Evolutionary conservation across 1,284 basidiomycete genomes (phyloP), one percentile per base, ranked within the genome.

Genomic region (Coniophora puteana): DNA sequence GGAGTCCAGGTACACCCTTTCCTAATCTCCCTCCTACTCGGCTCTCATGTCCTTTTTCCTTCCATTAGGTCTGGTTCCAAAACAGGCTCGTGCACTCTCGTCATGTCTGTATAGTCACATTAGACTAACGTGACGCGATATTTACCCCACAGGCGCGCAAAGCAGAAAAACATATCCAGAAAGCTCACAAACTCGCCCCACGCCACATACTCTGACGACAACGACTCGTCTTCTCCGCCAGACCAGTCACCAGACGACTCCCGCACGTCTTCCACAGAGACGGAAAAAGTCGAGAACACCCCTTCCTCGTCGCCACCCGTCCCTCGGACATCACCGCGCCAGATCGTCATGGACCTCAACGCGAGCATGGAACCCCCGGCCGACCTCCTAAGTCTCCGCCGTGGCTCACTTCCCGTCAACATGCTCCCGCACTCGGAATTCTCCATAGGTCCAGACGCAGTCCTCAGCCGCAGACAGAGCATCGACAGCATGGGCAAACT

Each of bases 1-100:
- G 91, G 91, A 31, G 89, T 97, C 2, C 93, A 97, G 76, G 93
- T 94, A 49, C 54, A n/a, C n/a, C n/a, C n/a, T n/a, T n/a, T n/a
- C n/a, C n/a, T n/a, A n/a, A n/a, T n/a, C n/a, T n/a, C n/a, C n/a
- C n/a, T n/a, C n/a, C n/a, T n/a, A n/a, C n/a, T n/a, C n/a, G n/a
- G 80, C 65, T 41, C 29, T 37, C 51, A 41, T 27, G 26, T 33
- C 31, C 38, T 36, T 41, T 47, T 26, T 36, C 41, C 44, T 8
- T 20, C 41, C 42, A 22, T 36, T 26, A 88, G 84, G 85, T 89
- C 29, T 92, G 90, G 90, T 93, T 93, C 63, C 90, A 93, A 65
- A 93, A 93, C 61, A 76, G 89, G 85, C 87, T n/a, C n/a, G 53
- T 51, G 68, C 65, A 37, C 25, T 43, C 11, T 8, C 29, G 3